Base-by-base conservation (phyloP, 1,284 basidiomycete species). In the Porodaedalea pini region DNA sequence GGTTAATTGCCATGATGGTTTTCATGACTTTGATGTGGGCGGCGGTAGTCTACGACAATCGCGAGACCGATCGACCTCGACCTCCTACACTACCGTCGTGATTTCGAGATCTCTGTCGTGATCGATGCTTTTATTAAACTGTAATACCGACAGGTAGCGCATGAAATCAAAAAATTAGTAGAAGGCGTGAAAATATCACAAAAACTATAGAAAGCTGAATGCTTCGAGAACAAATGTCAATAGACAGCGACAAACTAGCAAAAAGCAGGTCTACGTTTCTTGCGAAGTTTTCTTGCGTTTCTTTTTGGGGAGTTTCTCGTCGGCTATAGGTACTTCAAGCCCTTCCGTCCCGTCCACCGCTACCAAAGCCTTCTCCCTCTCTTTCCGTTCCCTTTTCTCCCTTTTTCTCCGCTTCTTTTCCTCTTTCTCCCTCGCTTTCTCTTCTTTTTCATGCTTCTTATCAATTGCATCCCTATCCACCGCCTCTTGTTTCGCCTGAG, bases 321-420 rank as follows among this genome's bases (percentile, higher is more conserved):
- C 43, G 27, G 57, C 51, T 27, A 11, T 40, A 23, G 61, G 62
- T 34, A 37, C 61, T 41, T 47, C 51, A 49, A 4, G 31, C 11
- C 17, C 54, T 61, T 56, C 61, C n/a, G 57, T 50, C 27, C 52
- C 43, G 29, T 56, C 50, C 19, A 52, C 61, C 68, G 60, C 63
- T 63, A 70, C 13, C 13, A 45, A 45, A 2, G 10, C 61, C 64
- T 63, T 69, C 49, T 69, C 65, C 60, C 57, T 69, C 44, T 68
- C 70, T 23, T 41, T 45, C 61, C 66, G 69, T 27, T 70, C 63
- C 23, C 66, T 69, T 51, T 71, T 68, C 51, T 67, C 67, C 60
- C 68, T 61, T 53, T 67, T 68, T 50, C 63, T 64, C 56, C 69
- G 70, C 45, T 67, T 66, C 63, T 73, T 74, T 61, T 61, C 63